Evolutionary conservation across 192 early-diverging fungal species (phyloP).

Genomic region (Linnemannia schmuckeri): DNA sequence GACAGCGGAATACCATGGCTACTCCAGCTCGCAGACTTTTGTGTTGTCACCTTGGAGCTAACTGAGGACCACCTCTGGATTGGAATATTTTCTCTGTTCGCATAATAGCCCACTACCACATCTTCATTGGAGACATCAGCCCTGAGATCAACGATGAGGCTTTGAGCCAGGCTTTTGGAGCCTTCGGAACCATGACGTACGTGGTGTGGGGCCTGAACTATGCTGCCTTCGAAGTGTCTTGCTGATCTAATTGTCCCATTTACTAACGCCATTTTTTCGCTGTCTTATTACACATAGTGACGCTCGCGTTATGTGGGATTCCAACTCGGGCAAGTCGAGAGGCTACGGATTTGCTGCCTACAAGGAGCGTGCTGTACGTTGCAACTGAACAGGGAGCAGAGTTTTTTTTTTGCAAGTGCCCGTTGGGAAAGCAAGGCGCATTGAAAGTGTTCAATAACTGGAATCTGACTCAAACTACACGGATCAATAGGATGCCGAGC

Average conservation of each 20-base stretch:
- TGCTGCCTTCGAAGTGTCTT: neutral
- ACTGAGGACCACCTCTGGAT: constrained; percentile 19
- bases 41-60: neutral
- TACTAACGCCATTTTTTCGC: neutral
- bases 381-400: neutral
- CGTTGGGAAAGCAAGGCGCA: neutral
- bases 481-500: constrained; percentile 79
- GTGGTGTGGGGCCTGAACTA: constrained; percentile 31
- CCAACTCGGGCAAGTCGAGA: constrained; percentile 87
- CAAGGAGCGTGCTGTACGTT: constrained; percentile 76
- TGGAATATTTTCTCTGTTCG: constrained; percentile 27
- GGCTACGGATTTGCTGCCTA: constrained; percentile 95
- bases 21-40: neutral
- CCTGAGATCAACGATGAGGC: constrained; percentile 91
- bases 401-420: neutral
- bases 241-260: neutral
- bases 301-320: constrained; percentile 96
- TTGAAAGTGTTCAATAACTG: constrained; percentile 6
- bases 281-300: constrained; percentile 63
- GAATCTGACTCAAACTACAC: neutral
- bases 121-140: constrained; percentile 95
- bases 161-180: constrained; percentile 81
- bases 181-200: constrained; percentile 81
- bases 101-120: constrained; percentile 77
- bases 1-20: neutral